phyloP scores from a whole-genome alignment of 345 rosid species.

The Salix dunnii region DNA sequence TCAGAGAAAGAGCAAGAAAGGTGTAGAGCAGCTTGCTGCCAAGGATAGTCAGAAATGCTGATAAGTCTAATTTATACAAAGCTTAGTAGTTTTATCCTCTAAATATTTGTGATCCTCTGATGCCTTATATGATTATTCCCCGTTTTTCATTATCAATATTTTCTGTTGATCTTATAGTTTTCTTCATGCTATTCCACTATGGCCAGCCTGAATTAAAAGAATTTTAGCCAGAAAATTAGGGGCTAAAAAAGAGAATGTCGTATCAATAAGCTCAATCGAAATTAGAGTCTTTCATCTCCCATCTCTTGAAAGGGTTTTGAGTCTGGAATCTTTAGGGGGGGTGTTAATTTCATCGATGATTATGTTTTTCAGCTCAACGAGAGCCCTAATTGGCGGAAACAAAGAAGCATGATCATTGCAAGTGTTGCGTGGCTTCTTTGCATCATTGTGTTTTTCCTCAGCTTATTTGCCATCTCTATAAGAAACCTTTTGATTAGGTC shows the following conservation, averaged over 20 bases:
- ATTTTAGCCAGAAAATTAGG: too few species aligned
- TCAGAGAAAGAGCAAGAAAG: slow-evolving; percentile 10
- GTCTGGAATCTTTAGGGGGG: too few species aligned
- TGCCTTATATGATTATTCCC: too few species aligned
- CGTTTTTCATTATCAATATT: too few species aligned
- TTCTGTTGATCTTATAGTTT: too few species aligned
- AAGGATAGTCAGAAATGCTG: slow-evolving; percentile 22
- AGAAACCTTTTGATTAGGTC: too few species aligned
- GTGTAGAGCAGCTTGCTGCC: slow-evolving; percentile 27
- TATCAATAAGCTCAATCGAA: too few species aligned
- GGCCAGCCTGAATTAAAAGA: too few species aligned
- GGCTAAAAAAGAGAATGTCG: too few species aligned
- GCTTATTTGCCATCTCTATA: not conserved
- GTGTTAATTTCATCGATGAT: not conserved
- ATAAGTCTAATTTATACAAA: slow-evolving; percentile 23
- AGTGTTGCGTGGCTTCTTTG: not conserved
- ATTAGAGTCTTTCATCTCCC: too few species aligned
- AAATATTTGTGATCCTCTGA: not conserved
- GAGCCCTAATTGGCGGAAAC: slow-evolving; percentile 14
- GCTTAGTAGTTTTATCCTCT: not conserved
- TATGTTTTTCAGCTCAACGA: not conserved
- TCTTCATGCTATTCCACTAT: too few species aligned
- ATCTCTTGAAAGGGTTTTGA: too few species aligned
- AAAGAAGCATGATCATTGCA: slow-evolving; percentile 2
- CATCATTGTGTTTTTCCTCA: slow-evolving; percentile 5